Evolutionary conservation across 805 yeast genomes (phyloP), one percentile per base, ranked within the genome.

Genomic region (Barnettozyma pratensis): DNA sequence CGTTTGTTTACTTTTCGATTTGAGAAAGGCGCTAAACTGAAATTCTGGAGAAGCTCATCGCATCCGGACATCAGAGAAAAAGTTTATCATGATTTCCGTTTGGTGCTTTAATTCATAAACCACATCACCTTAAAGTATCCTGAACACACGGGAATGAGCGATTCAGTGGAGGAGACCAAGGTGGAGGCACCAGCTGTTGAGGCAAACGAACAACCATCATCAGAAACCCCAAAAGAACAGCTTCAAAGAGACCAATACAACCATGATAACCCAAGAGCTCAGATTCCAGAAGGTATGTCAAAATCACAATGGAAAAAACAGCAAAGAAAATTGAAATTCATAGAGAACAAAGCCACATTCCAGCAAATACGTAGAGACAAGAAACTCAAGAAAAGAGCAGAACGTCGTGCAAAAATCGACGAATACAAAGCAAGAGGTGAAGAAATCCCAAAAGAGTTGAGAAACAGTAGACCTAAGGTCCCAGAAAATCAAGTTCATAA

Each of bases 261-360:
- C 6, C 36, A 41, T 7, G 14, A 35, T 14, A 46, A 47, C 30
- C 39, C 41, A 19, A 60, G 46, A 50, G 60, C 62, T 9, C 63
- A 50, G 0, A 72, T 82, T 7, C 97, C 97, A 2, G 90, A 81
- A 49, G 97, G 96, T 5, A 84, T 92, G 87, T 82, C 95, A 31
- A 88, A 86, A 61, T 76, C 78, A 12, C 91, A 86, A 49, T 92
- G 89, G 86, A 92, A 92, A 65, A 82, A 82, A 57, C 73, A 76
- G 50, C 79, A 83, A 58, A 81, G 76, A 56, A 73, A 65, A 51
- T 71, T 75, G 57, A 70, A 70, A 52, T 81, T 85, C 75, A 89
- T 81, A 41, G 84, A 76, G 42, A 74, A 75, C 39, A 83, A 86
- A 61, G 87, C 76, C 2, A 83, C 80, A 45, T 80, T 76, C 58